These are phyloP conservation scores for Fusarium sacchari DNA, from an alignment of 2,329 filamentous ascomycete genomes.

Conservation along the genomic window DNA sequence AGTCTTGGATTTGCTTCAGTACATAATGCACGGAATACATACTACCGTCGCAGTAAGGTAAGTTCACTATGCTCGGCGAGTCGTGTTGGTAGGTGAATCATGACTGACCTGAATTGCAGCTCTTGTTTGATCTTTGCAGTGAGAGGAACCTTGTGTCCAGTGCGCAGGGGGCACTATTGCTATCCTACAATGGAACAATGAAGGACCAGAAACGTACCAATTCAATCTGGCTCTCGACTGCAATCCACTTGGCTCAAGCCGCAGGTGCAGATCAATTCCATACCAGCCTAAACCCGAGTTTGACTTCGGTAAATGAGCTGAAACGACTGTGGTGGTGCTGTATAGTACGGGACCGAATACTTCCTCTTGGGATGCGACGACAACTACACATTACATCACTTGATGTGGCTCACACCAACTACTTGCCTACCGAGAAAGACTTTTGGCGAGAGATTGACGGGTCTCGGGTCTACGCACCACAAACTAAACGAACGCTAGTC, in stretches of 20 bases:
- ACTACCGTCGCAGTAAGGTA: slow-evolving; percentile 27
- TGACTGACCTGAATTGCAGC: not conserved
- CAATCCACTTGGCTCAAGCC: slow-evolving; percentile 21
- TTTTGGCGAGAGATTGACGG: slow-evolving; percentile 9
- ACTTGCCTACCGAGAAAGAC: slow-evolving; percentile 6
- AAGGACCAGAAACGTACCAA: slow-evolving; percentile 15
- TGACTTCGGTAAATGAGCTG: not conserved
- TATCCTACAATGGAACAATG: slow-evolving; percentile 24
- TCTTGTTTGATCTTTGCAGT: slow-evolving; percentile 19
- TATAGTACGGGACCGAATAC: slow-evolving; percentile 27
- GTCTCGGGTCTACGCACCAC: slow-evolving; percentile 8
- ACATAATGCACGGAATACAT: slow-evolving; percentile 11
- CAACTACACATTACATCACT: slow-evolving; percentile 17
- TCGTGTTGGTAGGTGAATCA: too few species aligned
- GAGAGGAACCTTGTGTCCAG: slow-evolving; percentile 7
- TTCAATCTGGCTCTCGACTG: slow-evolving; percentile 25
- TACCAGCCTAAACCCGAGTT: not conserved
- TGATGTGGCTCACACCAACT: not conserved
- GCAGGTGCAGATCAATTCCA: slow-evolving; percentile 19
- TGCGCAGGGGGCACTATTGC: slow-evolving; percentile 13
- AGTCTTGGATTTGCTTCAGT: slow-evolving; percentile 19
- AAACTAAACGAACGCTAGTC: slow-evolving; percentile 12
- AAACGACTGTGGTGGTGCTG: slow-evolving; percentile 34
- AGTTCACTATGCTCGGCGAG: not conserved
- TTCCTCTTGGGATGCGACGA: slow-evolving; percentile 19